A percentile compares a stretch with the other conserved stretches of the same genome.
phyloP scores from a whole-genome alignment of 2,329 filamentous ascomycete species.

The Pseudopyricularia cyperi region DNA sequence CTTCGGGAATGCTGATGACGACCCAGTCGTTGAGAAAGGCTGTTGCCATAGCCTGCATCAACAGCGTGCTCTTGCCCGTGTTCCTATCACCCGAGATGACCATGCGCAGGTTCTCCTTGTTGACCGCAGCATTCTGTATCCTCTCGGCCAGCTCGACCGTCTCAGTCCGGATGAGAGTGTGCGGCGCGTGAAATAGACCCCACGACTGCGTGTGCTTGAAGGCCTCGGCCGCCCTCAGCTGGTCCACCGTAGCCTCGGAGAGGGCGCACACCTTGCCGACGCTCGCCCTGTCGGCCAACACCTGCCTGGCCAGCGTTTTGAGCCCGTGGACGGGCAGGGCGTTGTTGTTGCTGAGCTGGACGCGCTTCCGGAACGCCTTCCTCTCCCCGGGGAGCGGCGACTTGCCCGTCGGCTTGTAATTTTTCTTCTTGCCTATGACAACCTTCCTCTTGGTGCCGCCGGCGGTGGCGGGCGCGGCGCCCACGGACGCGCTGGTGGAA shows the following conservation, averaged over 20 bases:
- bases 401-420: slow-evolving; percentile 31
- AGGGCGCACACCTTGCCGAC: slow-evolving; percentile 58
- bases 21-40: slow-evolving; percentile 77
- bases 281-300: slow-evolving; percentile 38
- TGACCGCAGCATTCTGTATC: slow-evolving; percentile 41
- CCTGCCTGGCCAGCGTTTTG: slow-evolving; percentile 41
- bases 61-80: slow-evolving; percentile 75
- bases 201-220: slow-evolving; percentile 88
- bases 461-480: not conserved
- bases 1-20: slow-evolving; percentile 80
- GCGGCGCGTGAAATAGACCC: slow-evolving; percentile 73
- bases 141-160: slow-evolving; percentile 56
- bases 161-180: slow-evolving; percentile 65
- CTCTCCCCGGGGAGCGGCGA: slow-evolving; percentile 65
- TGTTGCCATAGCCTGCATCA: slow-evolving; percentile 73
- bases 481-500: slow-evolving; percentile 25
- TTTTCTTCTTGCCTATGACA: slow-evolving; percentile 34
- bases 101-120: slow-evolving; percentile 44
- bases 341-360: slow-evolving; percentile 89
- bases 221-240: slow-evolving; percentile 69
- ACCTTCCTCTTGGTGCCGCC: slow-evolving; percentile 18
- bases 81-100: slow-evolving; percentile 62
- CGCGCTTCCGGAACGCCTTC: slow-evolving; percentile 74
- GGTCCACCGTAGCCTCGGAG: slow-evolving; percentile 58
- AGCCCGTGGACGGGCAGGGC: slow-evolving; percentile 66